A percentile compares a stretch with the other conserved stretches of the same genome.
Conservation (phyloP, 1,284 basidiomycete genomes). For the Ustilago xerochloae region DNA sequence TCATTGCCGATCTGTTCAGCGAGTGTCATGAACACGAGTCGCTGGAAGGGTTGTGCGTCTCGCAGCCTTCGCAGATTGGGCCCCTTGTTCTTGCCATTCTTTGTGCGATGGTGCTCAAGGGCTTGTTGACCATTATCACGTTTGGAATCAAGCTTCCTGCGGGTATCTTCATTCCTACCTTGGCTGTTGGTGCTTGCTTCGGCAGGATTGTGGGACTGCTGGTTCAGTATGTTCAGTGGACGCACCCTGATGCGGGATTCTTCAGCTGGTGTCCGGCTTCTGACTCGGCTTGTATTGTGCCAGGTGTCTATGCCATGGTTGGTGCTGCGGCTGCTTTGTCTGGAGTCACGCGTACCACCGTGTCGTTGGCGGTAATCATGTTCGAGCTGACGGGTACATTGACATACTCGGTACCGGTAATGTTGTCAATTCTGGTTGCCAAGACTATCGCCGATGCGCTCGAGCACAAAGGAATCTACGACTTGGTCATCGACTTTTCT, state of each 20-base stretch:
- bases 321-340: conserved; percentile 83
- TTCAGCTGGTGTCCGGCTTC: conserved; percentile 71
- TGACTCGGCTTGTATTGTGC: conserved; percentile 72
- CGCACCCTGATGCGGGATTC: conserved; percentile 75
- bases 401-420: conserved; percentile 93
- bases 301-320: conserved; percentile 84
- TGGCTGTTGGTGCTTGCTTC: conserved; percentile 93
- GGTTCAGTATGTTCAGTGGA: conserved; percentile 81
- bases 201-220: conserved; percentile 88
- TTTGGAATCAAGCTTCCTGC: conserved; percentile 83
- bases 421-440: conserved; percentile 85
- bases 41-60: conserved; percentile 79
- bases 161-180: conserved; percentile 94
- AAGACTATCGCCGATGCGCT: conserved; percentile 86
- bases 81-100: conserved; percentile 78
- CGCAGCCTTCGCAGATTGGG: conserved; percentile 75
- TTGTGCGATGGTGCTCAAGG: conserved; percentile 71
- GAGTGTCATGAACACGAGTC: conserved; percentile 72
- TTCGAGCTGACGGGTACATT: conserved; percentile 94
- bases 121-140: conserved; percentile 87
- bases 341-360: conserved; percentile 80
- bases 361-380: conserved; percentile 95
- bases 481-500: conserved; percentile 85
- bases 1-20: conserved; percentile 74
- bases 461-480: conserved; percentile 94